These are phyloP conservation scores for Epichloe typhina DNA, from an alignment of 2,329 filamentous ascomycete genomes.

Conservation along the genomic window DNA sequence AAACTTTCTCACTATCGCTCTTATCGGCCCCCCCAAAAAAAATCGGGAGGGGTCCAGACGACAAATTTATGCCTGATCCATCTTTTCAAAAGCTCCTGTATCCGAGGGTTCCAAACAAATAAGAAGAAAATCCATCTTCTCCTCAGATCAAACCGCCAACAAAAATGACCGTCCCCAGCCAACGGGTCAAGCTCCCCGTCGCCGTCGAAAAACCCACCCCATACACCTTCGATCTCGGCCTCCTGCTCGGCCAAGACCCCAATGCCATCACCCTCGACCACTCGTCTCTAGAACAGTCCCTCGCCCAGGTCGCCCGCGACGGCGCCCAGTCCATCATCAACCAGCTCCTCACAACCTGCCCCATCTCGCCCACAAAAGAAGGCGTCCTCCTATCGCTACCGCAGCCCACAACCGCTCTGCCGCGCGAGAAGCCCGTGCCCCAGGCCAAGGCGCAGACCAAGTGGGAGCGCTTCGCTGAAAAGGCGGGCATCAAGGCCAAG, in stretches of 20 bases:
- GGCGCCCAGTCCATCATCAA: constrained; percentile 87
- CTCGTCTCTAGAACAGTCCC: constrained; percentile 49
- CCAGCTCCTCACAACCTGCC: constrained; percentile 81
- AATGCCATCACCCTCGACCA: constrained; percentile 58
- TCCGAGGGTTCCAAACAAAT: not conserved
- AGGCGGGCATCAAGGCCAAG: constrained; percentile 93
- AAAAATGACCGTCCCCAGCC: constrained; percentile 23
- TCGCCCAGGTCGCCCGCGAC: constrained; percentile 67
- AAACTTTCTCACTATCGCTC: not conserved
- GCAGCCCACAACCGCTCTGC: constrained; percentile 52
- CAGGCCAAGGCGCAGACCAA: constrained; percentile 72
- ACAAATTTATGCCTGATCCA: not conserved
- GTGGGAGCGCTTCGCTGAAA: constrained; percentile 90
- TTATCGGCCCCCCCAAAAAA: not conserved
- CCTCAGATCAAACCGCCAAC: not conserved
- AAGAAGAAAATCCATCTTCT: not conserved
- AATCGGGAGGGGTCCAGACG: not conserved
- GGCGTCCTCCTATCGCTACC: constrained; percentile 75
- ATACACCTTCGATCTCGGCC: constrained; percentile 84
- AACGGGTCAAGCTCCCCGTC: constrained; percentile 42
- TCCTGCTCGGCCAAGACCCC: constrained; percentile 74
- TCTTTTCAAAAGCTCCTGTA: not conserved
- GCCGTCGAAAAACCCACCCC: constrained; percentile 72
- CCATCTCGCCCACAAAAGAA: constrained; percentile 54
- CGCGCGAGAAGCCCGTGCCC: constrained; percentile 86